Conservation (phyloP, 345 rosid genomes). For the Rubroshorea leprosula region DNA sequence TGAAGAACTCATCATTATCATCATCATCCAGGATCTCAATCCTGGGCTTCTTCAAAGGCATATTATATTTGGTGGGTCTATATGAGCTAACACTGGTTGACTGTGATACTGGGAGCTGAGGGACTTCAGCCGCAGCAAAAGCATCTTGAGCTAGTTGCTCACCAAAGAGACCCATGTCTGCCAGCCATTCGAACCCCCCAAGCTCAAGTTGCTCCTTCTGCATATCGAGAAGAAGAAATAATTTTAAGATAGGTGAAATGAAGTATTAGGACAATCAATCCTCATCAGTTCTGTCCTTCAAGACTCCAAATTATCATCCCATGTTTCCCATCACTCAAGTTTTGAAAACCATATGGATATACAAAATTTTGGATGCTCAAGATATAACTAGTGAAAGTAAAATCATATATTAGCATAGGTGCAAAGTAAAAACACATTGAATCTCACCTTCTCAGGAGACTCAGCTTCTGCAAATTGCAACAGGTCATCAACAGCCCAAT, state of each 20-base stretch:
- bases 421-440: not conserved
- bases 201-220: constrained; percentile 79
- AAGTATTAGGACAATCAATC: too few relatives aligned
- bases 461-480: constrained; percentile 63
- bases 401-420: too few relatives aligned
- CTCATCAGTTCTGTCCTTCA: too few relatives aligned
- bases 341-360: too few relatives aligned
- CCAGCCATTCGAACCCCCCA: constrained; percentile 80
- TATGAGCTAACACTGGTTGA: constrained; percentile 26
- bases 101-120: constrained; percentile 57
- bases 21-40: constrained; percentile 47
- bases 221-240: constrained; percentile 5
- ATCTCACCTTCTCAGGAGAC: constrained; percentile 61
- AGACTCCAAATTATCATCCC: too few relatives aligned
- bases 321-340: too few relatives aligned
- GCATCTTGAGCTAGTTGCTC: constrained; percentile 60
- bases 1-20: constrained; percentile 69
- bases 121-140: constrained; percentile 80
- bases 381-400: too few relatives aligned
- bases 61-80: constrained; percentile 43
- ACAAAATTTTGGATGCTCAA: too few relatives aligned
- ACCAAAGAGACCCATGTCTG: constrained; percentile 61
- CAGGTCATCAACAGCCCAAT: constrained; percentile 80
- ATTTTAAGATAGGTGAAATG: not conserved
- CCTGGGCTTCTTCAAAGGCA: constrained; percentile 74